Evolutionary conservation across 495 filamentous ascomycete genomes (phyloP), one percentile per base, ranked within the genome.

Genomic region (Penicillium coffeae): DNA sequence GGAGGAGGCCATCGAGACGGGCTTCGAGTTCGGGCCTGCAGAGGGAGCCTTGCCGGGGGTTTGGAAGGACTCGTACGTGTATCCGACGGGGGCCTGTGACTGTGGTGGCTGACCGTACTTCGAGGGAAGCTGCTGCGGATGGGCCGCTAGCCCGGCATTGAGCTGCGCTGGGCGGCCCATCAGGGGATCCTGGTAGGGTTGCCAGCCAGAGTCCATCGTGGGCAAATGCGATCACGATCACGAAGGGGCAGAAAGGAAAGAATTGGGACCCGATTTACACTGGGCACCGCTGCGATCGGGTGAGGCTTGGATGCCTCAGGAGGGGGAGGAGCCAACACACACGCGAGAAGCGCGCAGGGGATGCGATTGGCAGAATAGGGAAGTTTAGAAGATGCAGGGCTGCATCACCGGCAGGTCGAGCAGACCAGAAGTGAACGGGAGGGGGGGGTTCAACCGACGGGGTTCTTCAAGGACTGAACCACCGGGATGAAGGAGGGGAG

Each of bases 21-120:
- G 55, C 37, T 72, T 76, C 12, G 76, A 72, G 47, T 79, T 80
- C 50, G 81, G 72, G 56, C 76, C 75, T 51, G 77, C 60, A 33
- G 74, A 71, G 38, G 75, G 70, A 48, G 70, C 47, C 47, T 73
- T 62, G 50, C 59, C 52, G 37, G 71, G 70, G 14, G 69, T 66
- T 58, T 85, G 84, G 63, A 88, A 90, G 56, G 81, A 70, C 55
- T 91, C 87, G 64, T 89, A 89, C 45, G 82, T 82, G 68, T 81
- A 89, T 55, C 82, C 80, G 50, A 80, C 77, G 19, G 84, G 82
- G 27, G 81, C 75, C 60, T 85, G 83, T 35, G 71, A 66, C 42
- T 73, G 78, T 47, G 69, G 69, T 62, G 77, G 67, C 63, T 77
- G 76, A 54, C 62, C 56, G 58, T 76, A 74, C 58, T 73, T 70